A percentile compares a stretch with the other conserved stretches of the same genome.
phyloP scores from a whole-genome alignment of 1,284 basidiomycete species.

The Apiotrichum mycotoxinovorans region DNA sequence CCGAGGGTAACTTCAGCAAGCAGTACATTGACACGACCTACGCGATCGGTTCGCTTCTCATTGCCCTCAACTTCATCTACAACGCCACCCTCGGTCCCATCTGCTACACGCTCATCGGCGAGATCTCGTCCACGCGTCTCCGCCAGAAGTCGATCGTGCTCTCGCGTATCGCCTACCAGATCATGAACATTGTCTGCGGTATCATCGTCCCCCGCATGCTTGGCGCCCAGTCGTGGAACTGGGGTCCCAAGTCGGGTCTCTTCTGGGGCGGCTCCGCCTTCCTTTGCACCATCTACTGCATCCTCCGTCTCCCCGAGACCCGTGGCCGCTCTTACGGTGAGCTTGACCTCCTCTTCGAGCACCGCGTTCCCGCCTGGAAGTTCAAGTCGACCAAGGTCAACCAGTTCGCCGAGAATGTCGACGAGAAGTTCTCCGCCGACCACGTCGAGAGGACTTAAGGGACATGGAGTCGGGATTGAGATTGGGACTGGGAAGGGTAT shows the following conservation, averaged over 20 bases:
- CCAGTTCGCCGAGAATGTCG: not conserved
- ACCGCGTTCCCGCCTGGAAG: conserved; percentile 29
- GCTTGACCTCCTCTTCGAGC: conserved; percentile 35
- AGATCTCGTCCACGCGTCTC: conserved; percentile 46
- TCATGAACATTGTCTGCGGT: conserved; percentile 33
- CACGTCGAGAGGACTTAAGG: too few relatives aligned
- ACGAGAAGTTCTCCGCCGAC: not conserved
- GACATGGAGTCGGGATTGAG: too few relatives aligned
- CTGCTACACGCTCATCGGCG: conserved; percentile 28
- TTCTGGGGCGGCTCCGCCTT: conserved; percentile 28
- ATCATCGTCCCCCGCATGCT: conserved; percentile 20
- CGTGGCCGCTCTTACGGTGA: conserved; percentile 25
- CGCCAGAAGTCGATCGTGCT: conserved; percentile 52
- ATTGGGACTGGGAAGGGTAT: too few relatives aligned
- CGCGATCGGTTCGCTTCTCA: conserved; percentile 18
- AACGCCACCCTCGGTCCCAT: conserved; percentile 25
- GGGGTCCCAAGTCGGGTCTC: conserved; percentile 31
- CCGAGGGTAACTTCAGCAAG: not conserved
- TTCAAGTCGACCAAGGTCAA: conserved; percentile 31
- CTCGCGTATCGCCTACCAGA: conserved; percentile 48
- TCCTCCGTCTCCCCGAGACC: conserved; percentile 42
- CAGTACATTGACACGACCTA: not conserved
- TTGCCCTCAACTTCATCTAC: conserved; percentile 26
- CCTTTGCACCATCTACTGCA: conserved; percentile 26
- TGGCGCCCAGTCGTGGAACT: conserved; percentile 7